Evolutionary conservation across 2,329 filamentous ascomycete genomes (phyloP), one percentile per base, ranked within the genome.

Genomic region (Fusarium sp.): DNA sequence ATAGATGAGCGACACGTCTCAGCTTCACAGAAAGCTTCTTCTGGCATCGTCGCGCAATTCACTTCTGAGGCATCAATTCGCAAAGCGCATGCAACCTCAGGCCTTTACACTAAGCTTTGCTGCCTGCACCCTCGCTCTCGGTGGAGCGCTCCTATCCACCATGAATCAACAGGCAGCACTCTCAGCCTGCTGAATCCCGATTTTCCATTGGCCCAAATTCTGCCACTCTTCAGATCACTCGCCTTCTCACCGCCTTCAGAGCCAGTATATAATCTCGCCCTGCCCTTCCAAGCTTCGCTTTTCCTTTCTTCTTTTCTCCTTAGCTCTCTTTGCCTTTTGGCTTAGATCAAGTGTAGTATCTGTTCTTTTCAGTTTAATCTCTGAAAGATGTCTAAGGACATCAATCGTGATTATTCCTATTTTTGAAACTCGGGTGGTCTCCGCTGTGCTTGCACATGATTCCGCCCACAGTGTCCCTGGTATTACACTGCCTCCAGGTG

Each of bases 341-440:
- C 90, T 93, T 93, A 94, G 92, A 94, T 94, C 92, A 94, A 94
- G 92, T 94, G 92, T 94, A 94, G 92, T 94, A 94, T 94, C 92
- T 94, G 92, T 95, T 95, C 93, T 95, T 94, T 93, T 94, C 91
- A 95, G 93, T 94, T 95, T 96, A 95, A 95, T 94, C 91, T 93
- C 93, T 95, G 92, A 92, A 93, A 94, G 88, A 88, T 87, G 87
- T 88, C 90, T 89, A 93, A 86, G 87, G 90, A 87, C 86, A 86
- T 87, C 87, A 89, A 89, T 88, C 87, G 87, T 90, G 91, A 94
- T 95, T 95, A 94, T 90, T 90, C 91, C 87, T 88, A 94, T 95
- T 83, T 83, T 83, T 83, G 81, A 75, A 57, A 30, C 49, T 47
- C 46, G 81, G 79, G 77, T 59, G 72, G 79, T 79, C 75, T 82